Evolutionary conservation across 1,139 yeast genomes (phyloP), one percentile per base, ranked within the genome.

Genomic region (Petasospora rhodanensis): DNA sequence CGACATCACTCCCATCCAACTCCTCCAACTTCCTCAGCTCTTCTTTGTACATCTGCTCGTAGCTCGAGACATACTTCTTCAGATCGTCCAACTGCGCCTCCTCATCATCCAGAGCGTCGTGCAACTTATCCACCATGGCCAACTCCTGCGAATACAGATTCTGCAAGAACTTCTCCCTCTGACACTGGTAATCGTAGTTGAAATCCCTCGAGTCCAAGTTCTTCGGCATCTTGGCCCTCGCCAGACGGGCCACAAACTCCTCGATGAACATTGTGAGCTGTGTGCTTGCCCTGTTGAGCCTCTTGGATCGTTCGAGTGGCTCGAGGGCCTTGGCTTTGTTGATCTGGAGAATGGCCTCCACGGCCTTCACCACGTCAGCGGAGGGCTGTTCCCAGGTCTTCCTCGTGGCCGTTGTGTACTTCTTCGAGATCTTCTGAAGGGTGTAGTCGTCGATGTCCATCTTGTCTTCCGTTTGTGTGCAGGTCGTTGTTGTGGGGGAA

Each of bases 111-210:
- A 42, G 16, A 1, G 43, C 19, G 12, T 34, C 36, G 14, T 40
- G 37, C 13, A 50, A 22, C 1, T 22, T 32, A 2, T 44, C 34
- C 2, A 47, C 34, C 14, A 45, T 26, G 16, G 41, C 32, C 17
- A 40, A 7, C 23, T 50, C 53, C 25, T 42, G 42, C 3, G 47
- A 37, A 10, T 38, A 35, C 4, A 45, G 15, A 21, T 37, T 40
- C 20, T 40, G 32, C n/a, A 49, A 20, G 22, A 37, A 44, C 8
- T 27, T 17, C n/a, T 42, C 24, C 18, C 45, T 46, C 26, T 42
- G 37, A 9, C 35, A 8, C 19, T 46, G 50, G 29, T 39, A 42
- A 28, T 46, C 52, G 11, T 35, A 23, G 29, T 48, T 43, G 19
- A 40, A 41, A 25, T 48, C 52, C 4, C 36, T 24, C 3, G 24